Base-by-base conservation (phyloP, 805 yeast genomes). In the Saccharomycopsis sp. region DNA sequence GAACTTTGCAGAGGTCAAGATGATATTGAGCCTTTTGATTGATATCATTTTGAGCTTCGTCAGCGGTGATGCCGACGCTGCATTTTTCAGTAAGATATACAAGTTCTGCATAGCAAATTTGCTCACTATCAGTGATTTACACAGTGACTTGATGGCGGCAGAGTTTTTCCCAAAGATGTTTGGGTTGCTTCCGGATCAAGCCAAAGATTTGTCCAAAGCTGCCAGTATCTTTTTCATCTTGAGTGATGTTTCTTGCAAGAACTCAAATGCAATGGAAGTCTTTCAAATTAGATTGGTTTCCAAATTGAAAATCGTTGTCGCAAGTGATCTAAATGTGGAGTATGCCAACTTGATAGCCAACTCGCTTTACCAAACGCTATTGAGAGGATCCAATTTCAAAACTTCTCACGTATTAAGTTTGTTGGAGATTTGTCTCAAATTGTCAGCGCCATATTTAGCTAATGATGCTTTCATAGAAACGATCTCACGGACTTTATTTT, bases 11-110 rank as follows among this genome's bases (percentile, higher is more conserved):
- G 95, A 86, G 50, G 56, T 73, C 20, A 70, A 75, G 21, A 59
- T 83, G 39, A 63, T 83, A 5, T 72, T 80, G 25, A 83, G 75
- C 49, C 75, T 78, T 50, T 61, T 85, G 27, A 75, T 74, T 3
- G 87, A 79, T 31, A 69, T 76, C 10, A 62, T 83, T 5, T 55
- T 78, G n/a, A 59, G 59, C 3, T 76, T 68, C 47, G 30, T 43
- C 22, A 37, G 27, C 13, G 17, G 8, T 30, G 27, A 31, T n/a
- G 22, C 36, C 12, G 32, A 29, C n/a, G 25, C 18, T 13, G 21
- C 27, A 15, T 22, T 23, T 18, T 45, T 45, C 27, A 22, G 31
- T 8, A 39, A 43, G 27, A 36, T 37, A 17, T 46, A 46, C 27
- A 27, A 23, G 7, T 23, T 23, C 10, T 39, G 45, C 26, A 22